These are phyloP conservation scores for Kodamaea hsintzibuensis DNA, from an alignment of 805 yeast species.

Conservation along the genomic window DNA sequence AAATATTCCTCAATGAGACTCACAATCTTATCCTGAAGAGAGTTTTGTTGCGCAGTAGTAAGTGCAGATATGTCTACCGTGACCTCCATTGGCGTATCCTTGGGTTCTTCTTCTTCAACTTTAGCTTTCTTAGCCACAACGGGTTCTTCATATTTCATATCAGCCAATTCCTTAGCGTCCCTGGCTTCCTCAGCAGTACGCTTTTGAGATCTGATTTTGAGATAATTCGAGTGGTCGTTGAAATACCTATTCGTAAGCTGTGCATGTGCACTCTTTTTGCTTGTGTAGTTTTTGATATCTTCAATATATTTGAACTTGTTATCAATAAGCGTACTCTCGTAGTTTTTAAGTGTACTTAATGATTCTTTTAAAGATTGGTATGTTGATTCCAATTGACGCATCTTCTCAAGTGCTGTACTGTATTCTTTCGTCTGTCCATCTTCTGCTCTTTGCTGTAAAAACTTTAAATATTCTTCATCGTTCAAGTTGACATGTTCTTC, in stretches of 20 bases:
- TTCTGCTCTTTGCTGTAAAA: conserved; percentile 22
- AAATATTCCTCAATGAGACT: conserved; percentile 50
- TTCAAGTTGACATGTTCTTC: conserved; percentile 18
- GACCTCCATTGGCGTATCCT: neutral
- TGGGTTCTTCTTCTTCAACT: conserved; percentile 1
- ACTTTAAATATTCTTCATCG: conserved; percentile 22
- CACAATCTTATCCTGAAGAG: conserved; percentile 38
- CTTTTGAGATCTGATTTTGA: conserved; percentile 37
- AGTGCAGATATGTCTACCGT: conserved; percentile 7
- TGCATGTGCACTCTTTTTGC: neutral
- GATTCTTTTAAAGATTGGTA: conserved; percentile 21
- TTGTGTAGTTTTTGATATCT: conserved; percentile 22
- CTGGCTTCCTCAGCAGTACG: conserved; percentile 42
- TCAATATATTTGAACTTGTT: conserved; percentile 35
- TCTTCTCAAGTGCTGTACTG: conserved; percentile 13
- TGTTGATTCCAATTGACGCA: conserved; percentile 19
- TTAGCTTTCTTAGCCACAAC: conserved; percentile 5
- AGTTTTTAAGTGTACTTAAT: conserved; percentile 24
- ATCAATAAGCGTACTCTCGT: conserved; percentile 41
- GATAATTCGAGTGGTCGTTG: conserved; percentile 44
- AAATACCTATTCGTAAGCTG: conserved; percentile 26
- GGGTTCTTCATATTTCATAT: conserved; percentile 14
- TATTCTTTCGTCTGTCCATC: conserved; percentile 24
- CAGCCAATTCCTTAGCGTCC: conserved; percentile 38
- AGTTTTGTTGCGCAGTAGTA: conserved; percentile 13